A percentile compares a stretch with the other conserved stretches of the same genome.
Conservation (phyloP, 352 stramenopile genomes). For the Pythium utonaiense region DNA sequence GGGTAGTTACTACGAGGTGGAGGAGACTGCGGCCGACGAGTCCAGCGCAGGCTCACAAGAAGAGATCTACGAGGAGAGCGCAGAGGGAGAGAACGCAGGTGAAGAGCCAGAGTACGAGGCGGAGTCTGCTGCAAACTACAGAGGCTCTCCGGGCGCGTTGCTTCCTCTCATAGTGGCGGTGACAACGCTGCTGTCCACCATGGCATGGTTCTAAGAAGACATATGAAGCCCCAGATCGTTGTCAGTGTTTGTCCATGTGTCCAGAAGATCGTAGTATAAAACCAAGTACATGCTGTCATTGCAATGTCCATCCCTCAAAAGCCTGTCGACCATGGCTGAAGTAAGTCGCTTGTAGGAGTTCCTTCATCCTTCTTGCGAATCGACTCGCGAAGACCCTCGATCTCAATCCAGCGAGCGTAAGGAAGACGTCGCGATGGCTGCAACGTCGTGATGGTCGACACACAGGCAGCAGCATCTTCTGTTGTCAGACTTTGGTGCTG, state of each 20-base stretch:
- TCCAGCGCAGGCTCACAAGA: neutral
- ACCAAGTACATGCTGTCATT: neutral
- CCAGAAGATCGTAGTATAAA: neutral
- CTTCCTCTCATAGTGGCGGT: neutral
- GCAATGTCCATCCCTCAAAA: neutral
- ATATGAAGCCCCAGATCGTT: neutral
- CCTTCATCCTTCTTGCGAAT: conserved; percentile 36
- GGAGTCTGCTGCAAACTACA: neutral
- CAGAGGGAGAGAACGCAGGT: neutral
- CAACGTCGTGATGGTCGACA: conserved; percentile 29
- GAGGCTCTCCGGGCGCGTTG: neutral
- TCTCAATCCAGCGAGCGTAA: conserved; percentile 79
- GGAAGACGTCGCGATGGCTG: conserved; percentile 55
- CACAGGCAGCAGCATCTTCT: neutral
- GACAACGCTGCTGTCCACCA: neutral
- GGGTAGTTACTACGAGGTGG: neutral
- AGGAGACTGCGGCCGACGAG: neutral
- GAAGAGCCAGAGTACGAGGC: neutral
- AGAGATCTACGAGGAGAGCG: neutral
- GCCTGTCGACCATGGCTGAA: conserved; percentile 1
- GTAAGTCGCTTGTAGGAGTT: conserved; percentile 36
- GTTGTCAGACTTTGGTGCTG: neutral
- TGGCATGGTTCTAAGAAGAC: neutral
- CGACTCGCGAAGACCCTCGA: conserved; percentile 77
- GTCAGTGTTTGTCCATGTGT: neutral